Evolutionary conservation across 2,329 filamentous ascomycete genomes (phyloP), one percentile per base, ranked within the genome.

Genomic region (Colletotrichum kahawae): DNA sequence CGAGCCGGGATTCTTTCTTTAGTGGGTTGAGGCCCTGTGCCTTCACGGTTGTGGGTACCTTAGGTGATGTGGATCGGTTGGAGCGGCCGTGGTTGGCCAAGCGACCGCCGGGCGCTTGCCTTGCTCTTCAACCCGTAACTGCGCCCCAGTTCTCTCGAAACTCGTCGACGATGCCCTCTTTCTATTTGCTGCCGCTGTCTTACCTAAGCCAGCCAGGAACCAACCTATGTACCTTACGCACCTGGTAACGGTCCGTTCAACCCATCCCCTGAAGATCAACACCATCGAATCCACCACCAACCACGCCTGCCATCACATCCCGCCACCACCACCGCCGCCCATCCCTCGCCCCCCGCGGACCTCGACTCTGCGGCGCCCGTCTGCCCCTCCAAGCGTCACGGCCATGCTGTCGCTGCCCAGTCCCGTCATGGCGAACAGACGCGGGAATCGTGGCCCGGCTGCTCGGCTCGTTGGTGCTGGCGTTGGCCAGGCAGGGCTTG

Each of bases 81-180:
- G 62, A 21, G 43, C 38, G 43, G 27, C 69, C 63, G 56, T 72
- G 69, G 69, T 75, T 75, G 72, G 72, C 72, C 59, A 38, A 68
- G 72, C 34, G 72, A 75, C 72, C 13, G 24, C 13, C 16, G 21
- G 21, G n/a, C 66, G 66, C 66, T 27, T 63, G 8, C 70, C 24
- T 63, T 21, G 64, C 38, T 59, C 54, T 7, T 72, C 21, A 31
- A 74, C 33, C 51, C 71, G 68, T 43, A 62, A 67, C 56, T 67
- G 69, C 72, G 62, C 62, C 54, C 18, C 56, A 68, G 63, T 70
- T 71, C 36, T 33, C 43, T 27, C 57, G 34, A 64, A 66, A 59
- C 48, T 38, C 18, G 21, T 65, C 27, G n/a, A 10, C 24, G 9
- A 14, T 36, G 16, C 18, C 27, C 31, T 36, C 16, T 48, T 59